Evolutionary conservation across 176 grass and related monocot species (phyloP).

Genomic region (Poa pratensis): DNA sequence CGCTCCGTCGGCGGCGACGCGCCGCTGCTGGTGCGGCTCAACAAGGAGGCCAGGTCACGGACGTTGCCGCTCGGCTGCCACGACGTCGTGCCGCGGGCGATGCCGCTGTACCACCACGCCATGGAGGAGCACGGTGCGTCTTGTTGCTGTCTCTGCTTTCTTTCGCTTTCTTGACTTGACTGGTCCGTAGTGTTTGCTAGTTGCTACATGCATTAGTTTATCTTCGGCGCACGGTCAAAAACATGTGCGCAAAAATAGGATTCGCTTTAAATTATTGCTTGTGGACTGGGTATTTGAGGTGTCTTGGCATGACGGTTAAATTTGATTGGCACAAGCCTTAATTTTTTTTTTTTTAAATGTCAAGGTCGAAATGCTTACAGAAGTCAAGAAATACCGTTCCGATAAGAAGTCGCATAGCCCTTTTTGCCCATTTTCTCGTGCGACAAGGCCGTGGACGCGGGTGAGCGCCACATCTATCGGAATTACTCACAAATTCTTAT

Average conservation of each 20-base stretch:
- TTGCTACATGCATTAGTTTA: background rate
- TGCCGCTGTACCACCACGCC: slow-evolving; percentile 47
- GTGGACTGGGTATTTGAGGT: background rate
- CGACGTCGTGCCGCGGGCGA: slow-evolving; percentile 49
- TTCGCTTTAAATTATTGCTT: background rate
- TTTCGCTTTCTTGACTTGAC: background rate
- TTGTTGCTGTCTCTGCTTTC: background rate
- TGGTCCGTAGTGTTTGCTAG: background rate
- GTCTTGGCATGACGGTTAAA: background rate
- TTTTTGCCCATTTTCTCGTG: too few relatives aligned
- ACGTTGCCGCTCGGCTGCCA: slow-evolving; percentile 56
- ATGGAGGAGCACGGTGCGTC: slow-evolving; percentile 61
- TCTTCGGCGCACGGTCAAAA: background rate
- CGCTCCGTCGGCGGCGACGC: slow-evolving; percentile 51
- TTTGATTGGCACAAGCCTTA: background rate
- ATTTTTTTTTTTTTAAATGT: too few relatives aligned
- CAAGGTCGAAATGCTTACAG: background rate
- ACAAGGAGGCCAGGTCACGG: slow-evolving; percentile 53
- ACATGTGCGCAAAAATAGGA: background rate
- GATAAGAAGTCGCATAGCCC: too few relatives aligned
- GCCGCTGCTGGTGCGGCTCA: slow-evolving; percentile 44
- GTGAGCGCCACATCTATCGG: too few relatives aligned
- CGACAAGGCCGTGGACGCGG: too few relatives aligned
- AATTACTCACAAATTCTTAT: too few relatives aligned
- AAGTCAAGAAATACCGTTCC: too few relatives aligned